Evolutionary conservation across 2,329 filamentous ascomycete genomes (phyloP), one percentile per base, ranked within the genome.

Genomic region (Stagonosporopsis cucurbitacearum): DNA sequence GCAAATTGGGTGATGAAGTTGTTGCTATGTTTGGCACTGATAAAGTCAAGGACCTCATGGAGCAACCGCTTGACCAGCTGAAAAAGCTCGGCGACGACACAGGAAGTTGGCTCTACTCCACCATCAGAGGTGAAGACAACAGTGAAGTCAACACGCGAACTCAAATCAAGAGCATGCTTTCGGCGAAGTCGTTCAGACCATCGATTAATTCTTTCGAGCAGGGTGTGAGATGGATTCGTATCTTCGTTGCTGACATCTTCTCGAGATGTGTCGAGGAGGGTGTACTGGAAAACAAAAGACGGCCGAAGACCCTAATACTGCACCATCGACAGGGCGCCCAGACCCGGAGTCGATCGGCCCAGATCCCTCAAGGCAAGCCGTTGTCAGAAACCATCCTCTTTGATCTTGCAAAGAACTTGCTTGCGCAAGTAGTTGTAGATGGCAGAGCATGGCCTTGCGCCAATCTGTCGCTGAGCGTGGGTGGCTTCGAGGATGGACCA

Each of bases 91-190:
- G 91, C 3, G 89, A 94, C 48, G 92, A 96, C 40, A 95, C 90
- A 0, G 94, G 91, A 1, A 81, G 83, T 3, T 97, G 93, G 92
- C 81, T 98, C 11, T 89, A 96, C 76, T 86, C 89, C 50, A 89
- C 88, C 11, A 88, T 98, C 49, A 86, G 95, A 11, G 95, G 95
- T 1, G 86, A 93, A 58, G 95, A 99, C 73, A 80, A 81, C 45
- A 95, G 89, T 66, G 93, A 97, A 75, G 92, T 99, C 63, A 97
- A 92, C 69, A 85, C 92, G 25, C 84, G 94, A 47, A 96, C 92
- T 1, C 91, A 95, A 69, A 96, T 97, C 79, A 97, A 98, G 74
- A 95, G 90, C 15, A 98, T 99, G 93, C 81, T 98, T 13, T 97
- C 92, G 1, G 93, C 95, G 19, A 99, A 99, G 73, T 96, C 92